These are phyloP conservation scores for Fusarium sp. DNA, from an alignment of 2,329 filamentous ascomycete genomes.

Conservation along the genomic window DNA sequence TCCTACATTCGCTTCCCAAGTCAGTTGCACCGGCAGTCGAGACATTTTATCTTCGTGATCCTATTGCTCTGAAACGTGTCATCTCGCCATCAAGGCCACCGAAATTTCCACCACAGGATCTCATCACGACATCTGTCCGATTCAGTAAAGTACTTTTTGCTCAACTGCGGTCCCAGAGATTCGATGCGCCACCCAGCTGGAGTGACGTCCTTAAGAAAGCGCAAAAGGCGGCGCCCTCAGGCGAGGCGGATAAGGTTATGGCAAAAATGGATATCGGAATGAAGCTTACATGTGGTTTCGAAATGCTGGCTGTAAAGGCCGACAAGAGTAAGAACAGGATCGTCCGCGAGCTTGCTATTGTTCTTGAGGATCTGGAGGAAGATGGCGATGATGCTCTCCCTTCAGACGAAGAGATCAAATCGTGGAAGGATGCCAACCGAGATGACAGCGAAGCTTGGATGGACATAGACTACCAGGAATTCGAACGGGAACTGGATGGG, in stretches of 20 bases:
- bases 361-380: conserved; percentile 79
- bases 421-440: conserved; percentile 71
- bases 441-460: conserved; percentile 92
- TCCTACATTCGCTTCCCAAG: conserved; percentile 80
- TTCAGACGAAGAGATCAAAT: conserved; percentile 75
- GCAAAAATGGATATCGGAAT: conserved; percentile 77
- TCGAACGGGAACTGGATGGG: conserved; percentile 81
- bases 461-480: conserved; percentile 89
- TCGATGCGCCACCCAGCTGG: conserved; percentile 72
- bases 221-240: conserved; percentile 29
- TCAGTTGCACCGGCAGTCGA: conserved; percentile 88
- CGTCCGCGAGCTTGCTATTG: conserved; percentile 79
- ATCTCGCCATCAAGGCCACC: conserved; percentile 66
- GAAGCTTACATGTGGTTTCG: conserved; percentile 90
- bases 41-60: conserved; percentile 91
- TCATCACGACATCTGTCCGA: conserved; percentile 80
- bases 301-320: conserved; percentile 81
- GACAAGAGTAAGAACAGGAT: conserved; percentile 75
- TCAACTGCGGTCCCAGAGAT: conserved; percentile 88
- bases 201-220: conserved; percentile 48
- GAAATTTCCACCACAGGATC: conserved; percentile 79
- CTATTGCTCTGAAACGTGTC: conserved; percentile 77
- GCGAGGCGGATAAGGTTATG: conserved; percentile 31
- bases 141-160: conserved; percentile 94
- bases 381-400: conserved; percentile 78